Evolutionary conservation across 2,329 filamentous ascomycete species (phyloP).

Genomic region (Diaporthe helianthi): DNA sequence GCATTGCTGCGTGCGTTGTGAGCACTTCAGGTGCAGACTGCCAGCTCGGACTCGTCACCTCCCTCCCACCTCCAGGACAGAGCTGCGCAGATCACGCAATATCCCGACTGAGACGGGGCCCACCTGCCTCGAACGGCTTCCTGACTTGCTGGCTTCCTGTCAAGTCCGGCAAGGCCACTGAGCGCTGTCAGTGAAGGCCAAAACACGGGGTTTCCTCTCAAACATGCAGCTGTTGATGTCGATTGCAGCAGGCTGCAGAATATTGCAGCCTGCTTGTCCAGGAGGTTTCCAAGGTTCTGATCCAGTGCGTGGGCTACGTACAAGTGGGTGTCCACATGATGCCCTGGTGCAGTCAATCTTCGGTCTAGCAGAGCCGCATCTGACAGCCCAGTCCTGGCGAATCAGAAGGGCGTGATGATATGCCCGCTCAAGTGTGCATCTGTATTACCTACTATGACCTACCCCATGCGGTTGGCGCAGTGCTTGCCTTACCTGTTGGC

Average conservation of each 20-base stretch:
- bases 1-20: too few relatives aligned
- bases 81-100: conserved; percentile 3
- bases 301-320: neutral
- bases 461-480: neutral
- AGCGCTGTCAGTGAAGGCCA: neutral
- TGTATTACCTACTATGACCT: neutral
- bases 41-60: neutral
- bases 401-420: neutral
- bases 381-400: conserved; percentile 2
- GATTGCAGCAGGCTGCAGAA: neutral
- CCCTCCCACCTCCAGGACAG: neutral
- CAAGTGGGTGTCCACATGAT: neutral
- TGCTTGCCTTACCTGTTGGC: neutral
- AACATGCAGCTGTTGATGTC: neutral
- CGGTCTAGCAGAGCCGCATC: conserved; percentile 20
- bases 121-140: conserved; percentile 4
- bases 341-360: neutral
- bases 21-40: neutral
- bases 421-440: neutral
- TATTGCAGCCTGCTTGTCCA: neutral
- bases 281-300: neutral
- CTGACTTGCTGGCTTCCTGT: too few relatives aligned
- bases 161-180: neutral
- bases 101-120: neutral
- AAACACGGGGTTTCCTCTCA: neutral